Base-by-base conservation (phyloP, 2,329 filamentous ascomycete genomes). In the Fusarium acutatum region DNA sequence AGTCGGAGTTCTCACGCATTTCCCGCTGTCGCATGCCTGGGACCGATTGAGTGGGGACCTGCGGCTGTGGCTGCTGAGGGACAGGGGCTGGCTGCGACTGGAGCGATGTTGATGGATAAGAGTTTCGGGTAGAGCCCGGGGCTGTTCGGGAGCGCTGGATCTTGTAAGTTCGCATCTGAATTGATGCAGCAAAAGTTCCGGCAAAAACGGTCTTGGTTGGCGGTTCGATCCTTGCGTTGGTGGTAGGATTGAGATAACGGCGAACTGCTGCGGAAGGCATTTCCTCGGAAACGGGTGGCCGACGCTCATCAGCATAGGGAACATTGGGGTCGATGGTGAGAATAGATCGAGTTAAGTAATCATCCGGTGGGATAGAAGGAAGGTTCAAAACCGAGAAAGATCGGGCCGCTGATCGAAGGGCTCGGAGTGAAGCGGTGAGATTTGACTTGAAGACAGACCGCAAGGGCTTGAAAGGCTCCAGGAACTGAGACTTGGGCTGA, bases 91-190 rank as follows among this genome's bases (percentile, higher is more conserved):
- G 76, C 26, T 80, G 72, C 44, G 72, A 74, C 64, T 74, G 75
- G 53, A 79, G 69, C 47, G 78, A 77, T 67, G 79, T 63, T 69
- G 76, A 78, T 68, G 83, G 75, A 70, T 81, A 80, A 43, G 79
- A 73, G 58, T 77, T 75, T 54, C 81, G 81, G 22, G 71, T 69
- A n/a, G 77, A 75, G n/a, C 79, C 68, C 28, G 82, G 75, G 43
- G 81, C 75, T 58, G 82, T 83, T 69, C 83, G 84, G 34, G 85
- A 86, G 40, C 85, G 85, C 75, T 87, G 86, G 38, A 90, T 86
- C 77, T 89, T 90, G 84, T 93, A 93, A 1, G 91, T 93, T 77
- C 92, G 90, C 90, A 93, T 92, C 79, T 92, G 90, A 66, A 93
- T 92, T 4, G 91, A 92, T 32, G 91, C 90, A 20, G 89, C 91